Evolutionary conservation across 78 protist genomes (phyloP).

Genomic region (Speleostelium caveatum): DNA sequence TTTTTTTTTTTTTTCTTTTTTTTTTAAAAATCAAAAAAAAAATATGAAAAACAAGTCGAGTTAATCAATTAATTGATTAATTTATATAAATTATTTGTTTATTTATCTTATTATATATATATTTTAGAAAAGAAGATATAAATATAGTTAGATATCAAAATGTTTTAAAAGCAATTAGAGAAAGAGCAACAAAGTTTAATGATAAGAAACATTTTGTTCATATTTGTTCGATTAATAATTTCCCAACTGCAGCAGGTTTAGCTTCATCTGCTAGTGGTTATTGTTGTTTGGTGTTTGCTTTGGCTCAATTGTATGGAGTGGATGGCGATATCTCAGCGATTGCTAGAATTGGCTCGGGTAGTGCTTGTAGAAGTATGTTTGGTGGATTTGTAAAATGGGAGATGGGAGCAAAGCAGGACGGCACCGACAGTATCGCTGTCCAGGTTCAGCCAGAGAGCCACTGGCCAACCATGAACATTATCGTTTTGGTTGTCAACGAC

Average conservation of each 20-base stretch:
- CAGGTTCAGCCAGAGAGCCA: constrained; percentile 84
- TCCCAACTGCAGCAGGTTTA: constrained; percentile 99
- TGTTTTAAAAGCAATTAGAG: constrained; percentile 71
- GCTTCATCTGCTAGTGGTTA: constrained; percentile 99
- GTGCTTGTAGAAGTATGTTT: constrained; percentile 96
- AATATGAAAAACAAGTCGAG: too few species aligned
- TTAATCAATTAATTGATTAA: background rate
- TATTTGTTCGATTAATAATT: constrained; percentile 94
- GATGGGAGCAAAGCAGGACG: constrained; percentile 88
- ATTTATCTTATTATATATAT: too few species aligned
- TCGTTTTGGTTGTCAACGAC: constrained; percentile 92
- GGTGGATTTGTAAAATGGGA: constrained; percentile 99
- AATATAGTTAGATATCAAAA: constrained; percentile 64
- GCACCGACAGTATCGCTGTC: constrained; percentile 51
- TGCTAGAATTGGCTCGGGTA: constrained; percentile 97
- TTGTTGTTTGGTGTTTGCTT: constrained; percentile 88
- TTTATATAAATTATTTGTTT: too few species aligned
- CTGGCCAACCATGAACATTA: constrained; percentile 95
- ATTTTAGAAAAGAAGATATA: constrained; percentile 58
- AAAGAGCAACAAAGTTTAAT: constrained; percentile 52
- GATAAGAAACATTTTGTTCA: constrained; percentile 77
- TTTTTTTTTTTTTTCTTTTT: too few species aligned
- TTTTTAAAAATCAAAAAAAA: too few species aligned
- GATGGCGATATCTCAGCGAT: constrained; percentile 81
- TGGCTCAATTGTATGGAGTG: constrained; percentile 78